Evolutionary conservation across 208 protist genomes (phyloP).

Genomic region (Porcisia hertigi): DNA sequence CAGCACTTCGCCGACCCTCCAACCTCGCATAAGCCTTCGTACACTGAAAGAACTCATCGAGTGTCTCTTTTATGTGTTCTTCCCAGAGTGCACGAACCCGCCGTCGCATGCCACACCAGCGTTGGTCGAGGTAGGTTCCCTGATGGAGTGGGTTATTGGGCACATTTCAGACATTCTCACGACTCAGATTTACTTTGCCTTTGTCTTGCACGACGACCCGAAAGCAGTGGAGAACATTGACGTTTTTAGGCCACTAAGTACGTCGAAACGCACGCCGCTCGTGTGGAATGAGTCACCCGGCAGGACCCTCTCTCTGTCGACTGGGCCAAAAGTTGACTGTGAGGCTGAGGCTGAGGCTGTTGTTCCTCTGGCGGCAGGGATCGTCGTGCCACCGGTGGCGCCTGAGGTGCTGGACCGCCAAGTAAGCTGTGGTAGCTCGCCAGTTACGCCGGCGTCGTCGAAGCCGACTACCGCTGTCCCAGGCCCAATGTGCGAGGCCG

Average conservation of each 20-base stretch:
- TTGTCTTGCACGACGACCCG: slow-evolving; percentile 54
- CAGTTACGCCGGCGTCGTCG: background rate
- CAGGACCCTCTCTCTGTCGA: slow-evolving; percentile 13
- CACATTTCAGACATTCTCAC: slow-evolving; percentile 59
- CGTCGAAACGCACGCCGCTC: slow-evolving; percentile 35
- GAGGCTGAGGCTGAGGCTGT: background rate
- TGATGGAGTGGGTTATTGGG: slow-evolving; percentile 58
- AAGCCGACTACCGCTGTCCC: background rate
- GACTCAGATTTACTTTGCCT: slow-evolving; percentile 52
- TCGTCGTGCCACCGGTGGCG: background rate
- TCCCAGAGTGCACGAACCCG: slow-evolving; percentile 52
- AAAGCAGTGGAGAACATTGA: slow-evolving; percentile 27
- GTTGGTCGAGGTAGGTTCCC: slow-evolving; percentile 28
- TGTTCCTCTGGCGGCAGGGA: background rate
- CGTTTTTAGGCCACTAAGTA: slow-evolving; percentile 30
- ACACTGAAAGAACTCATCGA: slow-evolving; percentile 52
- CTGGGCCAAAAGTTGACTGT: too few species aligned
- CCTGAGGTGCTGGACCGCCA: background rate
- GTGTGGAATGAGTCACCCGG: slow-evolving; percentile 35
- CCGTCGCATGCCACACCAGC: slow-evolving; percentile 30
- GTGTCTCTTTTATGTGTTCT: slow-evolving; percentile 59
- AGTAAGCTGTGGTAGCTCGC: background rate
- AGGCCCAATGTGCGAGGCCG: background rate
- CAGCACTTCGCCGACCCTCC: slow-evolving; percentile 3
- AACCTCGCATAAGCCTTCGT: slow-evolving; percentile 41